Evolutionary conservation across 768 basidiomycete species (phyloP), one percentile per base, ranked within the genome.

Genomic region (Tephrocybe sp.): DNA sequence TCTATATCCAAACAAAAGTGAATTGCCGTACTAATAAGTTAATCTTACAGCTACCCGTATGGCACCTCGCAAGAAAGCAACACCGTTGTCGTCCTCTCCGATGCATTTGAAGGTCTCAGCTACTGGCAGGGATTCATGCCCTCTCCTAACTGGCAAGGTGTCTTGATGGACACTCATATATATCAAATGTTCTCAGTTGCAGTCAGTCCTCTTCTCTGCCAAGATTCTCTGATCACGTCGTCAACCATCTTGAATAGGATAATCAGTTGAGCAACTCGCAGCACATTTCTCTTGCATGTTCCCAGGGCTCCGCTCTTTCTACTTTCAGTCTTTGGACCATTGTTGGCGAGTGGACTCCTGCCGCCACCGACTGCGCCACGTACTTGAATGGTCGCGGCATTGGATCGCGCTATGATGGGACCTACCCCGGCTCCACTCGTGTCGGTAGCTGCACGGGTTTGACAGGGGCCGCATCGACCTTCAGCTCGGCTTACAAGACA

Each of bases 341-440:
- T 36, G 90, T 93, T 21, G 92, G 93, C 34, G 93, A 97, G 70
- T 97, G 89, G 85, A 83, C 87, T 1, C 79, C 89, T 2, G 87
- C 87, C 2, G 69, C 77, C 44, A 92, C 80, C 6, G 91, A 91
- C 60, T 90, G 89, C 55, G 85, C 86, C 12, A 85, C 78, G 60
- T 89, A 88, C 64, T 73, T 97, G 39, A 95, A 95, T 56, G 93
- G 93, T 3, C 82, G 90, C 36, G 90, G 89, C 2, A 56, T 73
- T 32, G 86, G 87, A 3, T 74, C 86, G 5, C 72, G 86, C 34
- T 86, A 77, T 54, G 83, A 84, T 50, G 89, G 89, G 24, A 69
- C 80, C 5, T 81, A 67, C 54, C 64, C 77, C 4, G 91, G 88
- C 9, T 86, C 88, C 3, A 69, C 79, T 6, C 65, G 67, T 27